Evolutionary conservation across 1,284 basidiomycete genomes (phyloP), one percentile per base, ranked within the genome.

Genomic region (Vanrija pseudolonga): DNA sequence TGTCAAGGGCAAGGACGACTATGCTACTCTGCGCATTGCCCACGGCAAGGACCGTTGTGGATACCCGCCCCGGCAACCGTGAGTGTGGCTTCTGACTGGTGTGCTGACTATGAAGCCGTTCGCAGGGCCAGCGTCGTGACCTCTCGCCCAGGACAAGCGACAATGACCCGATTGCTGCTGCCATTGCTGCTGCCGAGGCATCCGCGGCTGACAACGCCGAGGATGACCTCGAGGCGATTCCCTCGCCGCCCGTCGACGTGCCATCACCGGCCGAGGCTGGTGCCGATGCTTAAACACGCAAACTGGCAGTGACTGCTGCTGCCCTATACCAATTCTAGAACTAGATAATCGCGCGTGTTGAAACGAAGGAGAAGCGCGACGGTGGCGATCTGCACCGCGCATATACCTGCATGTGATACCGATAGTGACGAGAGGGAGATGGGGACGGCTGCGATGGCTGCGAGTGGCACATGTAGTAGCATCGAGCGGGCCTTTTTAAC

Each of bases 31-130:
- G 57, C 86, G 89, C 37, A 87, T 94, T 58, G 86, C 90, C 5
- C 90, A 93, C 76, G 93, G 93, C 60, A 96, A 96, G 76, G 93
- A 96, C 73, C 84, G 93, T 37, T 96, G 93, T 75, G 93, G 90
- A 26, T 73, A 74, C 48, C 53, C 67, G 14, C 74, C 72, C 19
- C 60, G 60, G 44, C 56, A 53, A 51, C 60, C 60, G 48, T 26
- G 24, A 26, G 24, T 26, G 4, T 26, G 8, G 24, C 24, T 26
- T 26, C 24, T 8, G 24, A 26, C 5, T 8, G 24, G 24, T 5
- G 24, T 5, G 24, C 24, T 26, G 24, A 26, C 24, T 8, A 4
- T 26, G 4, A 4, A 26, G 24, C 5, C 58, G 58, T 6, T 26
- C 58, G 6, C 45, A 43, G 6, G 17, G 44, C 43, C 44, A 17